A percentile compares a stretch with the other conserved stretches of the same genome.
Evolutionary conservation across 768 basidiomycete species (phyloP).

Genomic region (Crepidotus variabilis): DNA sequence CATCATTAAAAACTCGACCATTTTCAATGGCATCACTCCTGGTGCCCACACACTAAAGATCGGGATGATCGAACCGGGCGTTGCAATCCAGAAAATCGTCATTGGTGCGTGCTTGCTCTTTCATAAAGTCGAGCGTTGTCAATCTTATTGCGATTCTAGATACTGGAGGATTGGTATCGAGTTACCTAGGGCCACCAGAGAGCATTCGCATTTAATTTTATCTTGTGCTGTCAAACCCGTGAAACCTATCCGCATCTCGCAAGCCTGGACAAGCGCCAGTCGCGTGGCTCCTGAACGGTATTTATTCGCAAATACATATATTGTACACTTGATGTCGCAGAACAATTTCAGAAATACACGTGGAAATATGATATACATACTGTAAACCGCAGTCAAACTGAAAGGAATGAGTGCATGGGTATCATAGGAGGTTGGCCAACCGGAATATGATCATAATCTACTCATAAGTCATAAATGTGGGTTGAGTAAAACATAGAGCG

Average conservation of each 20-base stretch:
- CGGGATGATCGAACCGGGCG: slow-evolving; percentile 55
- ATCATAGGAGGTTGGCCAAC: neutral
- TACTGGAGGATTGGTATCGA: slow-evolving; percentile 48
- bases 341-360: neutral
- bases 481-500: neutral
- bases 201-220: slow-evolving; percentile 29
- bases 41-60: slow-evolving; percentile 63
- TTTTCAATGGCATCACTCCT: slow-evolving; percentile 35
- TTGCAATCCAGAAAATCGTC: slow-evolving; percentile 59
- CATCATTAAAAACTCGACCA: slow-evolving; percentile 38
- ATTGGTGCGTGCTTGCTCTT: slow-evolving; percentile 36
- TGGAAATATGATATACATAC: neutral
- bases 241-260: too few relatives aligned
- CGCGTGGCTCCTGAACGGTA: neutral
- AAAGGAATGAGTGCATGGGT: neutral
- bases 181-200: slow-evolving; percentile 65
- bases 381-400: neutral
- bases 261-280: neutral
- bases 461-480: neutral
- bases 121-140: neutral
- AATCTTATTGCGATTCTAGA: slow-evolving; percentile 28
- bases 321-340: neutral
- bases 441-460: neutral
- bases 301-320: neutral
- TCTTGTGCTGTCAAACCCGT: neutral